phyloP scores from a whole-genome alignment of 2,329 filamentous ascomycete species.

The Calcarisporium arbuscula region DNA sequence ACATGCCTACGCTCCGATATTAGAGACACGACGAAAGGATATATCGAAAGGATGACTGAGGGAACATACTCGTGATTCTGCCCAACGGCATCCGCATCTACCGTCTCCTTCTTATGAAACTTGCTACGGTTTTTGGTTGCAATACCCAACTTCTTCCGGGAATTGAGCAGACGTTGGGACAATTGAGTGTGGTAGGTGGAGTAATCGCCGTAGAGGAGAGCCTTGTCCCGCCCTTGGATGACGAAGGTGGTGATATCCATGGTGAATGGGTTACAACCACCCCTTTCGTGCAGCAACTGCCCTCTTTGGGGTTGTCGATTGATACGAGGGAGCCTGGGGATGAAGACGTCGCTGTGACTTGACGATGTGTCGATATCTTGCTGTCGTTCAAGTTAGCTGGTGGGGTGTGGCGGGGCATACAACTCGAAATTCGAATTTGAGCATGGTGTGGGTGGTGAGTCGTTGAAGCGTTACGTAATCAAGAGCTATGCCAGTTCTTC shows the following conservation, averaged over 20 bases:
- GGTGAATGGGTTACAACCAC: too few species aligned
- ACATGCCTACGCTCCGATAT: slow-evolving; percentile 51
- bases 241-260: slow-evolving; percentile 93
- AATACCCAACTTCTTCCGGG: slow-evolving; percentile 78
- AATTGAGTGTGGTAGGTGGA: slow-evolving; percentile 75
- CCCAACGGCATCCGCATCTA: slow-evolving; percentile 70
- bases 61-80: slow-evolving; percentile 65
- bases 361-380: too few species aligned
- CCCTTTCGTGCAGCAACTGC: too few species aligned
- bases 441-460: too few species aligned
- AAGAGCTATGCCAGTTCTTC: too few species aligned
- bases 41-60: not conserved
- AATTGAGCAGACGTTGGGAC: slow-evolving; percentile 72
- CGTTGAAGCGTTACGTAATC: too few species aligned
- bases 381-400: too few species aligned
- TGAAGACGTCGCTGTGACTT: too few species aligned
- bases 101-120: slow-evolving; percentile 62
- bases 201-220: slow-evolving; percentile 84
- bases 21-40: not conserved
- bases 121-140: slow-evolving; percentile 82
- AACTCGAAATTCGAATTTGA: too few species aligned
- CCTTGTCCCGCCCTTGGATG: slow-evolving; percentile 71
- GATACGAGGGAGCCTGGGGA: too few species aligned
- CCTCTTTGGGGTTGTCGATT: too few species aligned
- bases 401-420: too few species aligned